Evolutionary conservation across 164 flowering plant genomes (phyloP).

Genomic region (Vitis cinerea): DNA sequence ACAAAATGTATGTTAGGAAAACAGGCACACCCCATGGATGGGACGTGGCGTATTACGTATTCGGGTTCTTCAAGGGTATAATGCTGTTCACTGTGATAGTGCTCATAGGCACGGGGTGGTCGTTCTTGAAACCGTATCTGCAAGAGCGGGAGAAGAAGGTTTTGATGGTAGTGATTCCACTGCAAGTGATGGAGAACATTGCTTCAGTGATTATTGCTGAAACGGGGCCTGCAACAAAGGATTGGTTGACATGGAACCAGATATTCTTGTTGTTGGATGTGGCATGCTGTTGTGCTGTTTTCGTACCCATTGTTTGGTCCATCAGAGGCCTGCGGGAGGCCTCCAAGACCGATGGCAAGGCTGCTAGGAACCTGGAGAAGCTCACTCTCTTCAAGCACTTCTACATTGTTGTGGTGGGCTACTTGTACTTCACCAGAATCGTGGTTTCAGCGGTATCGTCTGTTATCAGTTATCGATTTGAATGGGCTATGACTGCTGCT

Average conservation of each 20-base stretch:
- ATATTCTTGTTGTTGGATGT: slow-evolving; percentile 35
- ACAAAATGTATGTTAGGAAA: slow-evolving; percentile 21
- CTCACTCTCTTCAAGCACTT: slow-evolving; percentile 39
- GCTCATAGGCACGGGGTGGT: slow-evolving; percentile 52
- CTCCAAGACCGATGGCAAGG: slow-evolving; percentile 45
- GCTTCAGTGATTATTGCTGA: slow-evolving; percentile 34
- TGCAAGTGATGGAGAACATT: slow-evolving; percentile 43
- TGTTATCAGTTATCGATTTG: slow-evolving; percentile 15
- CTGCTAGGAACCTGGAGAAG: slow-evolving; percentile 37
- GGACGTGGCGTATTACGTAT: slow-evolving; percentile 39
- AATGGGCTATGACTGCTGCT: slow-evolving; percentile 22
- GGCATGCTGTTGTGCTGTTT: slow-evolving; percentile 34
- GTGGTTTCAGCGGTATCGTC: slow-evolving; percentile 25
- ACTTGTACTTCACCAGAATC: slow-evolving; percentile 41
- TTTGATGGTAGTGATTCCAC: slow-evolving; percentile 37
- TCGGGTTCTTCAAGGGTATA: slow-evolving; percentile 40
- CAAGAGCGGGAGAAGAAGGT: slow-evolving; percentile 44
- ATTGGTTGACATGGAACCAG: slow-evolving; percentile 48
- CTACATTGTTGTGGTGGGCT: slow-evolving; percentile 32
- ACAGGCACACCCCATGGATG: slow-evolving; percentile 49
- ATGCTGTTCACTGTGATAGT: slow-evolving; percentile 42
- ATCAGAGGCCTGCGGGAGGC: slow-evolving; percentile 37
- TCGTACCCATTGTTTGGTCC: slow-evolving; percentile 49
- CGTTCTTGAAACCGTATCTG: slow-evolving; percentile 40
- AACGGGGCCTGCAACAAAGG: slow-evolving; percentile 31